Conservation (phyloP, 805 yeast genomes). For the Wickerhamiella kurtzmanii region DNA sequence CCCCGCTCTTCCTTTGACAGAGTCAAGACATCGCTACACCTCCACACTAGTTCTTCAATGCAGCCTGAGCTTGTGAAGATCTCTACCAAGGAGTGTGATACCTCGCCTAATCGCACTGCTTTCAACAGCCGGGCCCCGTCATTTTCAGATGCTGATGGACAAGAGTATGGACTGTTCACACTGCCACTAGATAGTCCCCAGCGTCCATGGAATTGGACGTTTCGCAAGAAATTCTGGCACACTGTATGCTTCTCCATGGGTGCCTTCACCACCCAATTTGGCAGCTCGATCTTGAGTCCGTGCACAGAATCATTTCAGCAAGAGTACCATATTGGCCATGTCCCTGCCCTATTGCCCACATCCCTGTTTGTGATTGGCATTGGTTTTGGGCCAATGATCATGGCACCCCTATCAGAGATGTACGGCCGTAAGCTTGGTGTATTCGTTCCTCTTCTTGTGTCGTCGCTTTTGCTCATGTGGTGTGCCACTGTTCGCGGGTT, state of each 20-base stretch:
- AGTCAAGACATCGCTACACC: too few relatives aligned
- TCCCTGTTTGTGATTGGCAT: slow-evolving; percentile 79
- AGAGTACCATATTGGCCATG: slow-evolving; percentile 46
- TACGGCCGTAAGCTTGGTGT: slow-evolving; percentile 56
- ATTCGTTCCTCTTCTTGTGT: slow-evolving; percentile 33
- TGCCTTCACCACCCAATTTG: slow-evolving; percentile 40
- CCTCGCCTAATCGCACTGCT: not conserved
- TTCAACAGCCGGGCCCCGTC: not conserved
- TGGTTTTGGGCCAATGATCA: slow-evolving; percentile 79
- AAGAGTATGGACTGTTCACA: slow-evolving; percentile 7
- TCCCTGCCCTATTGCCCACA: slow-evolving; percentile 59
- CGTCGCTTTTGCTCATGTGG: slow-evolving; percentile 18
- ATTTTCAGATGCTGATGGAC: not conserved
- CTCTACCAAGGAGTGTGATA: not conserved
- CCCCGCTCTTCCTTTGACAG: too few relatives aligned
- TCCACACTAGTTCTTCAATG: not conserved
- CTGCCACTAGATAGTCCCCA: slow-evolving; percentile 9
- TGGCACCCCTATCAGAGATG: slow-evolving; percentile 80
- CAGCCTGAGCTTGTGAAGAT: not conserved
- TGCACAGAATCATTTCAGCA: slow-evolving; percentile 34
- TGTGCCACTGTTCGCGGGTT: slow-evolving; percentile 15
- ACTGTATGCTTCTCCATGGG: slow-evolving; percentile 33
- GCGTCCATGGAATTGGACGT: slow-evolving; percentile 43
- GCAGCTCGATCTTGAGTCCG: slow-evolving; percentile 46
- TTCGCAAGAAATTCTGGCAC: slow-evolving; percentile 28